Evolutionary conservation across 306 rosid genomes (phyloP).

Genomic region (Citrullus amarus): DNA sequence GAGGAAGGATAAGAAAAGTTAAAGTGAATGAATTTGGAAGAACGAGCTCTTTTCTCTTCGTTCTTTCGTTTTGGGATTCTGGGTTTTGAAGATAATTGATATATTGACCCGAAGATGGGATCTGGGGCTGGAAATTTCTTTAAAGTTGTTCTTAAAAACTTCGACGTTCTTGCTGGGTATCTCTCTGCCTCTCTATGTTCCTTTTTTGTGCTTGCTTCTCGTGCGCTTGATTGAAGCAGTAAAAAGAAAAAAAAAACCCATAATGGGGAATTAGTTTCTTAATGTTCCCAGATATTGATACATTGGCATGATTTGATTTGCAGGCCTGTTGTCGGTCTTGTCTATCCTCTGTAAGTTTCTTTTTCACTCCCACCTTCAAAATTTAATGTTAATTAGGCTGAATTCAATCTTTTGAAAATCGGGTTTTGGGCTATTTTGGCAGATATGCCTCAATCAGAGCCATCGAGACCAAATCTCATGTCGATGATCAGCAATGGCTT

Average conservation of each 20-base stretch:
- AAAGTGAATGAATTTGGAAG: background rate
- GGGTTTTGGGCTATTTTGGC: slow-evolving; percentile 2
- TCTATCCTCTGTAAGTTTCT: slow-evolving; percentile 74
- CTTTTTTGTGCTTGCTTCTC: background rate
- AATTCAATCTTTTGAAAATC: background rate
- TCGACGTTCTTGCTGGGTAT: slow-evolving; percentile 93
- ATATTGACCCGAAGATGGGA: slow-evolving; percentile 38
- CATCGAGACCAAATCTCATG: slow-evolving; percentile 67
- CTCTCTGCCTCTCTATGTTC: background rate
- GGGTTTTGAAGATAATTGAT: background rate
- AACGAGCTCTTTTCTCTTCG: background rate
- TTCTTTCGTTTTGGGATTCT: background rate
- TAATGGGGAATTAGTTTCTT: background rate
- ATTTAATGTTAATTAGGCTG: background rate
- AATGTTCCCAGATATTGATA: background rate
- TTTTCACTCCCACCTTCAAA: background rate
- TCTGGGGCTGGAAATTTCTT: slow-evolving; percentile 70
- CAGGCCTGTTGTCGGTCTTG: slow-evolving; percentile 93
- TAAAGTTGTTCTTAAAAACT: slow-evolving; percentile 55
- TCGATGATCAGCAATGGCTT: slow-evolving; percentile 95
- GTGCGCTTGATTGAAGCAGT: too few species aligned
- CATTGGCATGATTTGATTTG: slow-evolving; percentile 12
- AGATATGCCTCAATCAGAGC: slow-evolving; percentile 92
- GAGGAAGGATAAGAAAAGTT: background rate
- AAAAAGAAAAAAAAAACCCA: background rate